These are phyloP conservation scores for Bathelium albidoporum DNA, from an alignment of 495 filamentous ascomycete genomes.

Conservation along the genomic window DNA sequence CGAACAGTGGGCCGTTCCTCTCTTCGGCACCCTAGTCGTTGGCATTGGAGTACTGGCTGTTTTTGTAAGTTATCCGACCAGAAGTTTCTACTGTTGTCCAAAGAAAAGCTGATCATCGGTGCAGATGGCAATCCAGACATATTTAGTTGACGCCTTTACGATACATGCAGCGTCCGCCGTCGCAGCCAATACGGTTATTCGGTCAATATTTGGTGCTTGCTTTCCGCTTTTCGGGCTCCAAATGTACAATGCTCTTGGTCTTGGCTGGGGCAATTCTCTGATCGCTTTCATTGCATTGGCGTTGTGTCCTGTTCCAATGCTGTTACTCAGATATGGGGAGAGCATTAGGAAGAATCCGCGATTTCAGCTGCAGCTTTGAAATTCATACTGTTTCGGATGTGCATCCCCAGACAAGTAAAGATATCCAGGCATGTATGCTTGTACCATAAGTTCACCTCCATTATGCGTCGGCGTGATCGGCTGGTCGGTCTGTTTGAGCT, in stretches of 20 bases:
- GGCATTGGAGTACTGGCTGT: conserved; percentile 27
- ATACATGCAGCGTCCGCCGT: conserved; percentile 30
- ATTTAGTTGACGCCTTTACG: conserved; percentile 29
- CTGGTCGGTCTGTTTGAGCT: too few relatives aligned
- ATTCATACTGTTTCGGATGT: not conserved
- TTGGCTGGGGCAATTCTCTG: conserved; percentile 33
- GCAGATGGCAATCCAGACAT: conserved; percentile 30
- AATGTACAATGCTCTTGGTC: conserved; percentile 28
- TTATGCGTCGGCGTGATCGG: too few relatives aligned
- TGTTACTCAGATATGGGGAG: conserved; percentile 29
- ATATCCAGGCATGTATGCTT: not conserved
- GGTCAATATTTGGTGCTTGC: conserved; percentile 27
- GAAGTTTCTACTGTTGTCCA: not conserved
- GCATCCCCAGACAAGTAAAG: not conserved
- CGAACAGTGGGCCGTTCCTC: conserved; percentile 30
- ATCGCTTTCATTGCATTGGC: conserved; percentile 27
- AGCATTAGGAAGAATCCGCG: conserved; percentile 28
- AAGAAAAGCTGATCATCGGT: not conserved
- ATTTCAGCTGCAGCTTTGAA: conserved; percentile 27
- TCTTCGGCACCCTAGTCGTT: conserved; percentile 28
- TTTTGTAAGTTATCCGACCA: conserved; percentile 15
- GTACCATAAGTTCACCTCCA: not conserved
- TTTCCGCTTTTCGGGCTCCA: conserved; percentile 27
- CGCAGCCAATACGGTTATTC: conserved; percentile 30
- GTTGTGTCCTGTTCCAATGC: conserved; percentile 24